Conservation (phyloP, 176 grass and related monocot genomes). For the Calamus simplicifolius region DNA sequence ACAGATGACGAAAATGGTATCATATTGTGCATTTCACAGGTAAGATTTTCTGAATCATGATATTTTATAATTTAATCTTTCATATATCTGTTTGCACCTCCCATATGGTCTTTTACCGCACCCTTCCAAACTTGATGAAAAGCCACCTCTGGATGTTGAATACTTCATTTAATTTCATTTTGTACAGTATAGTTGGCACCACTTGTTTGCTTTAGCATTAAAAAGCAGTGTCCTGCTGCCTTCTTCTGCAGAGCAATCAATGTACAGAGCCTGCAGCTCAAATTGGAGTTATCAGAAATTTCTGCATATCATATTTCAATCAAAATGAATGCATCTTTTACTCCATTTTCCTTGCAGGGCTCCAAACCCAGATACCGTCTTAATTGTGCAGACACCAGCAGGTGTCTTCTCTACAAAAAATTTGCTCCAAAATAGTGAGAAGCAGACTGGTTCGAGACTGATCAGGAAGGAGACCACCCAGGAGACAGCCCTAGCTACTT, state of each 20-base stretch:
- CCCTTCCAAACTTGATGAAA: too few relatives aligned
- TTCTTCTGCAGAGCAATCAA: too few relatives aligned
- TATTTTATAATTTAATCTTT: not conserved
- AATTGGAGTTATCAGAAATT: too few relatives aligned
- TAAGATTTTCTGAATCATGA: constrained; percentile 21
- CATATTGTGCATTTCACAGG: constrained; percentile 84
- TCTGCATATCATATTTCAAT: not conserved
- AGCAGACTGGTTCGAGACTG: constrained; percentile 39
- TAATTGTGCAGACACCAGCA: constrained; percentile 58
- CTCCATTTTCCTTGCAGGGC: constrained; percentile 28
- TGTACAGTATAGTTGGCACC: too few relatives aligned
- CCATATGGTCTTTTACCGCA: too few relatives aligned
- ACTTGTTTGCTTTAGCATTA: too few relatives aligned
- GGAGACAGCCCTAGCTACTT: constrained; percentile 27
- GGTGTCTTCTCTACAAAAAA: constrained; percentile 67
- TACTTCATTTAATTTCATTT: too few relatives aligned
- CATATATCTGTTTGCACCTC: too few relatives aligned
- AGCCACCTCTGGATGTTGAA: too few relatives aligned
- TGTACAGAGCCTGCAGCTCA: too few relatives aligned
- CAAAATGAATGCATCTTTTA: not conserved
- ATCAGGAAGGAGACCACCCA: constrained; percentile 38
- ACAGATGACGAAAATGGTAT: constrained; percentile 57
- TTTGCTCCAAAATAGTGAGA: constrained; percentile 48
- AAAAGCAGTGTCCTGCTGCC: too few relatives aligned
- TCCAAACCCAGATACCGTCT: constrained; percentile 59